These are phyloP conservation scores for Rosa multiflora DNA, from an alignment of 306 rosid species.

Conservation along the genomic window DNA sequence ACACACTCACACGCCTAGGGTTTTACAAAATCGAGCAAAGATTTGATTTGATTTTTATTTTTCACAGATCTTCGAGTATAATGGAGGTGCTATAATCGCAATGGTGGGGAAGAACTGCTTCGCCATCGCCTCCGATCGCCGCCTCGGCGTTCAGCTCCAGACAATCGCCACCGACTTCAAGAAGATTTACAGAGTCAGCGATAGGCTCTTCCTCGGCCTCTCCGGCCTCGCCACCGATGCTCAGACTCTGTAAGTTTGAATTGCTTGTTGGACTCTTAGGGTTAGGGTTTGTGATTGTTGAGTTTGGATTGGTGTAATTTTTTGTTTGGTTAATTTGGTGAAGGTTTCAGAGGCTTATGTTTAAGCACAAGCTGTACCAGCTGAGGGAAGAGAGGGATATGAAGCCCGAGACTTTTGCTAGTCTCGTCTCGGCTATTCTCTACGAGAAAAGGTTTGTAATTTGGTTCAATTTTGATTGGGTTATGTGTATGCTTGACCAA, in stretches of 20 bases:
- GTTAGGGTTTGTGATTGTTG: neutral
- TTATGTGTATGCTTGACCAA: neutral
- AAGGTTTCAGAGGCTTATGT: conserved; percentile 79
- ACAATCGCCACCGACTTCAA: conserved; percentile 95
- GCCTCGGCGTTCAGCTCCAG: conserved; percentile 96
- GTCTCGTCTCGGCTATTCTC: conserved; percentile 77
- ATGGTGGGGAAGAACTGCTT: conserved; percentile 99
- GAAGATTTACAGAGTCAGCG: conserved; percentile 72
- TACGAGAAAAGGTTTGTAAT: conserved; percentile 74
- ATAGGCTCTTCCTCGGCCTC: conserved; percentile 78
- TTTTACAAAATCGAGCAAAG: neutral
- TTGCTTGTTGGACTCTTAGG: neutral
- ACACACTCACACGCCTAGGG: neutral
- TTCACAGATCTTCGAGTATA: conserved; percentile 83
- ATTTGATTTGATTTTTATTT: neutral
- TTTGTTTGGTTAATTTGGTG: conserved; percentile 5
- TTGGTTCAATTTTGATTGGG: neutral
- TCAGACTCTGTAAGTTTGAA: conserved; percentile 66
- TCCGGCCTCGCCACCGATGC: conserved; percentile 96
- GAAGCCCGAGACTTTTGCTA: conserved; percentile 94
- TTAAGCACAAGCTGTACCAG: conserved; percentile 81
- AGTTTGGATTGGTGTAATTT: neutral
- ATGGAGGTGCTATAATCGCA: conserved; percentile 91
- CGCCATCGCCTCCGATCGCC: conserved; percentile 95
- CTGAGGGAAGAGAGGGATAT: conserved; percentile 92